Base-by-base conservation (phyloP, 169 alveolate species). In the Eimeria praecox region DNA sequence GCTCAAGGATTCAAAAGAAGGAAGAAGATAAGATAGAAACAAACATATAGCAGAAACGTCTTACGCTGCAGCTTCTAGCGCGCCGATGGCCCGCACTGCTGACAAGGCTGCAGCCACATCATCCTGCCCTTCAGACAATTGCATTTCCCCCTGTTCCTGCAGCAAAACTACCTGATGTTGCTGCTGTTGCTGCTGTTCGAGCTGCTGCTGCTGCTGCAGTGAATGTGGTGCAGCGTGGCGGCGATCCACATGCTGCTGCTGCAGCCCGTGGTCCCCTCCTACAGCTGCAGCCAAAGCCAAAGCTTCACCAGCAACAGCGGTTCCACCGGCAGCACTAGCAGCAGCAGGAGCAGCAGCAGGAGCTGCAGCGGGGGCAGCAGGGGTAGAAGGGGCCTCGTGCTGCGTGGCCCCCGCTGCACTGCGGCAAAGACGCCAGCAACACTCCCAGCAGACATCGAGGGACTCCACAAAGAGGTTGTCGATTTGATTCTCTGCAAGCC, bases 21-120 rank as follows among this genome's bases (percentile, higher is more conserved):
- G 46, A 30, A 3, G 35, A 22, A 9, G 52, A n/a, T 44, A 44
- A 16, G n/a, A 9, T 42, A 5, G 22, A 24, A n/a, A 9, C 24
- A 42, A 35, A n/a, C 90, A 52, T 30, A 30, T 27, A 30, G 90
- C 90, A 82, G 69, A 44, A 52, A 35, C 64, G 40, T 30, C 92
- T 86, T 59, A 86, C 92, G 92, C 92, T 86, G 92, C 92, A 59
- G 78, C 92, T 38, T 86, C 92, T 12, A 86, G 80, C 38, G 92
- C 54, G 20, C 92, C 92, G 38, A 86, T 59, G 14, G 75, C 92
- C 92, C 92, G 14, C 30, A 86, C 78, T 33, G 78, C 78, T 16
- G 66, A 59, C 42, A 86, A 54, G 75, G 18, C 78, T 4, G 56
- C 59, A 33, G 78, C 10, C 78, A 38, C 66, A 12, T 59, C 80